phyloP scores from a whole-genome alignment of 1,139 yeast species.

The Yamadazyma conglobata region DNA sequence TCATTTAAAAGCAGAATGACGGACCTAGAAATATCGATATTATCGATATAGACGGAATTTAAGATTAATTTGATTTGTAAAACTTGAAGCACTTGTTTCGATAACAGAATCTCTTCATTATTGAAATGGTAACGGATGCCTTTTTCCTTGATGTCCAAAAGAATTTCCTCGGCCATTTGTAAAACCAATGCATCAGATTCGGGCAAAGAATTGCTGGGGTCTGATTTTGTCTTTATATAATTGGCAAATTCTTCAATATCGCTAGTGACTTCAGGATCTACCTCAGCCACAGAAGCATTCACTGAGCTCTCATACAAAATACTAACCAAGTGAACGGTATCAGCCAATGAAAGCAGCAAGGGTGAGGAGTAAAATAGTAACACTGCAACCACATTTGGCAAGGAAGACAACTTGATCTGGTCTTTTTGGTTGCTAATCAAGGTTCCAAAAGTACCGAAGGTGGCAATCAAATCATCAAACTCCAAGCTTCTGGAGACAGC shows the following conservation, averaged over 20 bases:
- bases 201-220: too few species aligned
- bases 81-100: conserved; percentile 7
- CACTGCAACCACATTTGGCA: conserved; percentile 6
- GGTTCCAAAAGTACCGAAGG: conserved; percentile 12
- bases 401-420: conserved; percentile 4
- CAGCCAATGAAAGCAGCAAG: conserved; percentile 7
- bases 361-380: conserved; percentile 15
- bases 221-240: conserved; percentile 12
- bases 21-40: conserved; percentile 7
- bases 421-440: conserved; percentile 3
- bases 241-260: conserved; percentile 25
- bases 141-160: conserved; percentile 3
- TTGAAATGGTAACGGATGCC: conserved; percentile 1
- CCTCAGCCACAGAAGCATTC: neutral
- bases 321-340: conserved; percentile 5
- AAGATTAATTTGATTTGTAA: conserved; percentile 9
- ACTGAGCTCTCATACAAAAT: conserved; percentile 4
- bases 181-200: too few species aligned
- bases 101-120: conserved; percentile 1
- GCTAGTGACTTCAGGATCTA: conserved; percentile 11
- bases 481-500: conserved; percentile 1
- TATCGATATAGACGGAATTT: conserved; percentile 14
- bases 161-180: conserved; percentile 24
- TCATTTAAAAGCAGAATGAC: conserved; percentile 6
- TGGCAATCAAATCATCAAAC: conserved; percentile 4